Evolutionary conservation across 352 stramenopile species (phyloP), one percentile per base, ranked within the genome.

Genomic region (Phytophthora aleatoria): DNA sequence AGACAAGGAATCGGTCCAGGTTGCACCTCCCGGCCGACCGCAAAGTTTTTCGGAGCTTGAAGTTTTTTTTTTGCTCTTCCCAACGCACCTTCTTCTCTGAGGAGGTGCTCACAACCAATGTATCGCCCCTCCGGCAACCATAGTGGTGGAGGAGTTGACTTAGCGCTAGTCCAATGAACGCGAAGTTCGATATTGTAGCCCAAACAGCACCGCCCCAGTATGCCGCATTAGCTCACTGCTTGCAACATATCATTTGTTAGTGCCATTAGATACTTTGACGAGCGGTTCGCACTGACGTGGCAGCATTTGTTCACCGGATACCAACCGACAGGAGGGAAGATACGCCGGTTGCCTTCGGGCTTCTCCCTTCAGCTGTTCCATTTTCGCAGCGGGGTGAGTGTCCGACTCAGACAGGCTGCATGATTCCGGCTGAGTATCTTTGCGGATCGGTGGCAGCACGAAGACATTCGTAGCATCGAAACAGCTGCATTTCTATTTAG

Each of bases 401-500:
- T 42, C 30, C 47, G 30, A 53, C 8, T 16, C 58, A 36, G 50
- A 53, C 47, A 59, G 31, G 50, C 53, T 61, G 58, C n/a, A 50
- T 61, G 43, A 50, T 64, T 51, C 54, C 39, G 47, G 48, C 61
- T 69, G 61, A 59, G 54, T 56, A 67, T 57, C 57, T 65, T 52
- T 36, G 49, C 27, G 1, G 58, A 53, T 48, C 16, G 31, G 38
- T 26, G 9, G 11, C 39, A 27, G n/a, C n/a, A 27, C 39, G n/a
- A 45, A 45, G 39, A n/a, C 39, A 45, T 20, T 45, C 15, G 39
- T 45, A 45, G 39, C 11, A 27, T 20, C 35, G 39, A 45, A 48
- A 57, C 44, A 67, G 60, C 52, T 39, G 39, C 39, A 31, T 28
- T 31, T 3, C 16, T 3, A 50, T 36, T 50, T 26, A 36, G 44